Evolutionary conservation across 371 early-diverging fungal species (phyloP), one percentile per base, ranked within the genome.

Genomic region (Conidiobolus incongruus): DNA sequence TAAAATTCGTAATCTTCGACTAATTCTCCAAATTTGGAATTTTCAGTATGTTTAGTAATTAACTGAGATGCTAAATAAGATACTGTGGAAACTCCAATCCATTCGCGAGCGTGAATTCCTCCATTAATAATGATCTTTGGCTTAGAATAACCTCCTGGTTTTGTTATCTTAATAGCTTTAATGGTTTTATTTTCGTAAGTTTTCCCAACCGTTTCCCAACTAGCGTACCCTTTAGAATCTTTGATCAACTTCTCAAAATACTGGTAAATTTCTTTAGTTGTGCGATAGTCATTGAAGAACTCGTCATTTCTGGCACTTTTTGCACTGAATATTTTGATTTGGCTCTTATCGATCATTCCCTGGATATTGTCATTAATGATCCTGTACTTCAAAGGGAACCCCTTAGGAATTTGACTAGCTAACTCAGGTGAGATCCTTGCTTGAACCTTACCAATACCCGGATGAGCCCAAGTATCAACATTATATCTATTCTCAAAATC

Each of bases 141-240:
- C 35, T 41, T 56, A 21, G 15, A 38, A 40, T 34, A 35, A 7
- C 45, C 50, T 44, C 17, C 52, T n/a, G n/a, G n/a, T 47, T 47
- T 52, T 40, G 50, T 52, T 21, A 64, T 52, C 20, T 48, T 43
- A 36, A 65, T 45, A 5, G 57, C 66, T 44, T 50, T 54, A 35
- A 65, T 53, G 36, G 55, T 54, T 0, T 60, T 49, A 5, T 60
- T 60, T 40, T 63, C 61, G 40, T 55, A 47, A 0, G 63, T 57
- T 23, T 50, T 42, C 7, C 66, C 66, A 22, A 61, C 47, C 2
- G 54, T 50, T 19, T 56, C 46, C 1, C 51, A 51, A 1, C 40
- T 36, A 11, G 26, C 29, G 29, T 13, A n/a, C 7, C 31, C 38
- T 16, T 10, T 6, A 32, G 29, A 42, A 20, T n/a, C 17, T 7